Conservation (phyloP, 306 rosid species). For the Senna tora region DNA sequence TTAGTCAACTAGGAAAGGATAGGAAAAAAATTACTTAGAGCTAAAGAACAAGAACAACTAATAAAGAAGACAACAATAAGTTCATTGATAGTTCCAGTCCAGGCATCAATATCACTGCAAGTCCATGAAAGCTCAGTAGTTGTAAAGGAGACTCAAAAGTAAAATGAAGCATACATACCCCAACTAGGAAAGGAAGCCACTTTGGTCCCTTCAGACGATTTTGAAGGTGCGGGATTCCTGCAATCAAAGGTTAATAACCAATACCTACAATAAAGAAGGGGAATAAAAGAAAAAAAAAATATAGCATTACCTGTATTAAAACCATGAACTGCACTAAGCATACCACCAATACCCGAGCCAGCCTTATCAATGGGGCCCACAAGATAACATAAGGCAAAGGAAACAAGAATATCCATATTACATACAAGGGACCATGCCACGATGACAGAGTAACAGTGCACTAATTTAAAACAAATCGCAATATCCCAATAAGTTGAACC, state of each 20-base stretch:
- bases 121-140: conserved; percentile 13
- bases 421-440: not conserved
- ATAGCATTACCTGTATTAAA: conserved; percentile 67
- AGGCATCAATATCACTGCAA: conserved; percentile 16
- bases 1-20: conserved; percentile 56
- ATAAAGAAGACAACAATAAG: not conserved
- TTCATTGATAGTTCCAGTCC: conserved; percentile 22
- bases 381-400: conserved; percentile 20
- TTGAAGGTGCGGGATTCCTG: conserved; percentile 88
- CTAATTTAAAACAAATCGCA: not conserved
- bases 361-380: conserved; percentile 49
- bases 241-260: conserved; percentile 46
- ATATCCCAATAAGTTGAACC: not conserved
- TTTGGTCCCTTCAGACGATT: conserved; percentile 83
- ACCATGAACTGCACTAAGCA: conserved; percentile 79
- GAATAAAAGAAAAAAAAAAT: not conserved
- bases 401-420: conserved; percentile 10
- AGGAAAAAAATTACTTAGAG: too few species aligned
- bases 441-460: not conserved
- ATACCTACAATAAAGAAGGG: conserved; percentile 18
- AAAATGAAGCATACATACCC: conserved; percentile 60
- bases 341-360: conserved; percentile 84
- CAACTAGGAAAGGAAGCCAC: conserved; percentile 93
- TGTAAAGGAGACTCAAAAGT: conserved; percentile 24
- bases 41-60: not conserved